Evolutionary conservation across 2,329 filamentous ascomycete species (phyloP).

Genomic region (Xylaria multiplex): DNA sequence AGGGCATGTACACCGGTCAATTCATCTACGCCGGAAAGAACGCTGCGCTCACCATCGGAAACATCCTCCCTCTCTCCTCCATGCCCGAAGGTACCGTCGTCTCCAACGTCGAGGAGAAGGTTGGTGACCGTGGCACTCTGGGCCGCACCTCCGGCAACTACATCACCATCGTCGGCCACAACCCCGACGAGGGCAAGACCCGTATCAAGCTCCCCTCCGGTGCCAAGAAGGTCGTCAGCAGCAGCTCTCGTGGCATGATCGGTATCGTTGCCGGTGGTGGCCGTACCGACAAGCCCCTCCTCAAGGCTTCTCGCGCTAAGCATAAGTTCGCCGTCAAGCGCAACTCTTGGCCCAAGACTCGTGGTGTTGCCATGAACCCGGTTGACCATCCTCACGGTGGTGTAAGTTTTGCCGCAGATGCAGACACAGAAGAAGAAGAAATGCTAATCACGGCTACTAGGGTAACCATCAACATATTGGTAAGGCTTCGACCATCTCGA

Average conservation of each 20-base stretch:
- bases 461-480: constrained; percentile 99
- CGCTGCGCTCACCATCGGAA: constrained; percentile 94
- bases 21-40: constrained; percentile 99
- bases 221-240: constrained; percentile 98
- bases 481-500: constrained; percentile 99
- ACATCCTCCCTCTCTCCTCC: constrained; percentile 92
- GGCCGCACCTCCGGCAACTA: constrained; percentile 99
- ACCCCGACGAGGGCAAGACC: constrained; percentile 99
- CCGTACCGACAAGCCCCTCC: constrained; percentile 98
- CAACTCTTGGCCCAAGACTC: constrained; percentile 99
- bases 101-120: constrained; percentile 99
- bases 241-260: constrained; percentile 94
- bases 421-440: constrained; percentile 29
- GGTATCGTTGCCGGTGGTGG: constrained; percentile 99
- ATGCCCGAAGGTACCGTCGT: constrained; percentile 99
- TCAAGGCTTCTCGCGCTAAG: constrained; percentile 99
- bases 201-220: constrained; percentile 99
- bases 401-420: constrained; percentile 60
- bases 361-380: constrained; percentile 99
- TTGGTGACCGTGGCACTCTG: constrained; percentile 94
- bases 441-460: constrained; percentile 60
- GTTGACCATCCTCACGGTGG: constrained; percentile 99
- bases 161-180: constrained; percentile 97
- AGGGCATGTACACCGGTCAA: constrained; percentile 99
- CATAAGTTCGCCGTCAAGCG: constrained; percentile 99